These are phyloP conservation scores for Yarrowia keelungensis DNA, from an alignment of 805 yeast species.

Conservation along the genomic window DNA sequence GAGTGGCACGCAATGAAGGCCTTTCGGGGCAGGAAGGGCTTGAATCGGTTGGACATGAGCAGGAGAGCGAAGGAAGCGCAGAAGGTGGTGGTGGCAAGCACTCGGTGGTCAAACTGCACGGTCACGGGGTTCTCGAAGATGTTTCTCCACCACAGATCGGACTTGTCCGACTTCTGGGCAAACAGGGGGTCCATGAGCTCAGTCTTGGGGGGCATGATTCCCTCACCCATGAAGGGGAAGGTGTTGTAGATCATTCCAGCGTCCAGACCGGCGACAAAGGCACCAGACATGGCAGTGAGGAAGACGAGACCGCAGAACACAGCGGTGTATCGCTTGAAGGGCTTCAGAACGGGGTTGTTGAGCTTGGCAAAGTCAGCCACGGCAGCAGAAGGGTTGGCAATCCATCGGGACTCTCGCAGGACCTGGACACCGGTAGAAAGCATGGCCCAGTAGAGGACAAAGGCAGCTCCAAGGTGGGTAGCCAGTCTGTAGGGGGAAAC, in stretches of 20 bases:
- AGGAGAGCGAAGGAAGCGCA: slow-evolving; percentile 73
- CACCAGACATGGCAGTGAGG: slow-evolving; percentile 95
- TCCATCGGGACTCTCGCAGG: slow-evolving; percentile 73
- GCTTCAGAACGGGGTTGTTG: slow-evolving; percentile 64
- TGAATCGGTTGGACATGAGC: slow-evolving; percentile 65
- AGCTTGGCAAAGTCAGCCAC: slow-evolving; percentile 62
- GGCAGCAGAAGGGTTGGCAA: slow-evolving; percentile 68
- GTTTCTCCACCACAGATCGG: slow-evolving; percentile 91
- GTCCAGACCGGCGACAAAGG: slow-evolving; percentile 96
- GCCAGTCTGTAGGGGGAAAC: slow-evolving; percentile 95
- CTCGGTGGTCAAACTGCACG: slow-evolving; percentile 90
- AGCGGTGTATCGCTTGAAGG: slow-evolving; percentile 61
- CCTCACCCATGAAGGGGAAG: slow-evolving; percentile 91
- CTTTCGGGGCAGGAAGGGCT: slow-evolving; percentile 60
- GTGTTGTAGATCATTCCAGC: slow-evolving; percentile 96
- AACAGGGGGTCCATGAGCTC: slow-evolving; percentile 81
- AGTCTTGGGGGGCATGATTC: slow-evolving; percentile 71
- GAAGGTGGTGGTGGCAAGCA: slow-evolving; percentile 82
- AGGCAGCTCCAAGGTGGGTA: slow-evolving; percentile 93
- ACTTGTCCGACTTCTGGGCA: slow-evolving; percentile 67
- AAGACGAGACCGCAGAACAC: slow-evolving; percentile 75
- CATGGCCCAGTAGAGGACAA: slow-evolving; percentile 84
- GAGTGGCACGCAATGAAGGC: slow-evolving; percentile 66
- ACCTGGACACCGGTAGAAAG: slow-evolving; percentile 88
- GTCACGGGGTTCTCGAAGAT: slow-evolving; percentile 94